Percentiles rank a stretch among this genome's conserved stretches.
Evolutionary conservation across 495 filamentous ascomycete genomes (phyloP).

Genomic region (Lentithecium fluviatile): DNA sequence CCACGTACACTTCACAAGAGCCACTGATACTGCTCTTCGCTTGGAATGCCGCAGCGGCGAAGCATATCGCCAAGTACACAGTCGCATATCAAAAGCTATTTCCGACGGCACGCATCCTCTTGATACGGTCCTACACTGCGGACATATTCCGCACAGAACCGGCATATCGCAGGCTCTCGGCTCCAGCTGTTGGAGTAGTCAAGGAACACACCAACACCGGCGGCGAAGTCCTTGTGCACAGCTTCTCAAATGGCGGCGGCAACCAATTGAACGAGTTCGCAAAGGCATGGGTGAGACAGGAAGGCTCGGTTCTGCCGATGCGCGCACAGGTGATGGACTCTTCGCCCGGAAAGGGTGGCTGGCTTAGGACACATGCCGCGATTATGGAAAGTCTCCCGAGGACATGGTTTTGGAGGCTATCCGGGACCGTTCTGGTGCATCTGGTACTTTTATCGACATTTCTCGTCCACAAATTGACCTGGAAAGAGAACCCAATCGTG

Average conservation of each 20-base stretch:
- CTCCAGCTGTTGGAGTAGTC: constrained; percentile 23
- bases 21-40: constrained; percentile 40
- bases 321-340: constrained; percentile 31
- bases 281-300: constrained; percentile 1
- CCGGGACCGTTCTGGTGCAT: constrained; percentile 14
- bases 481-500: constrained; percentile 12
- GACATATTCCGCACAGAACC: constrained; percentile 8
- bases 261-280: constrained; percentile 22
- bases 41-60: constrained; percentile 39
- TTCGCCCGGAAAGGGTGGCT: constrained; percentile 25
- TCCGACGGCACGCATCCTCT: constrained; percentile 37
- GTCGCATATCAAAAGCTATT: constrained; percentile 31
- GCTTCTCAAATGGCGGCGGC: constrained; percentile 35
- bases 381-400: constrained; percentile 16
- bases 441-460: neutral
- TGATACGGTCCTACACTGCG: constrained; percentile 29
- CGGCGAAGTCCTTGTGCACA: constrained; percentile 30
- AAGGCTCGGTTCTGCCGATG: constrained; percentile 15
- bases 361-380: constrained; percentile 13
- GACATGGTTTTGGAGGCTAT: neutral
- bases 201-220: constrained; percentile 3
- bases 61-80: constrained; percentile 43
- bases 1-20: constrained; percentile 2
- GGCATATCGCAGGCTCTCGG: neutral
- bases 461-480: neutral